These are phyloP conservation scores for Diplotaxis tenuifolia DNA, from an alignment of 345 rosid species.

Conservation along the genomic window DNA sequence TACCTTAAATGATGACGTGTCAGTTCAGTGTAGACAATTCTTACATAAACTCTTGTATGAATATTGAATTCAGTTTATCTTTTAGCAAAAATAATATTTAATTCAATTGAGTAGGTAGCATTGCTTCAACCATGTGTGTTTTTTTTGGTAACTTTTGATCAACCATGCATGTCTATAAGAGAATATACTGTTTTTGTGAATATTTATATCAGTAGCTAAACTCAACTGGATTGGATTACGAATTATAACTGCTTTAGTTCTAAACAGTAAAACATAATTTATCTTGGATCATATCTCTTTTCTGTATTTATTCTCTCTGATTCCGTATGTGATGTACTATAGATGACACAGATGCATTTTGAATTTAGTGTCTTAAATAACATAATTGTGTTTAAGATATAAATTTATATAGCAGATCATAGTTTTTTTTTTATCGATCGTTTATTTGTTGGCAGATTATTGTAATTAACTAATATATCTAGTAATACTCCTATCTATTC, in stretches of 20 bases:
- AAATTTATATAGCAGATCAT: not conserved
- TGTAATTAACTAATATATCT: not conserved
- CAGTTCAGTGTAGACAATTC: slow-evolving; percentile 18
- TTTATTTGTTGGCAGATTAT: not conserved
- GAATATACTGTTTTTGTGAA: not conserved
- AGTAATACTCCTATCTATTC: not conserved
- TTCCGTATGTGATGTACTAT: not conserved
- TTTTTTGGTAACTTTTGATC: too few species aligned
- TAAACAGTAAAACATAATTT: not conserved
- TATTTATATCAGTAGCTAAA: not conserved
- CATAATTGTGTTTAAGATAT: not conserved
- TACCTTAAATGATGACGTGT: slow-evolving; percentile 19
- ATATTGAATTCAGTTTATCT: not conserved
- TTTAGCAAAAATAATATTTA: not conserved
- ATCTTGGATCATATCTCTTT: not conserved
- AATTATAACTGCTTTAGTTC: not conserved
- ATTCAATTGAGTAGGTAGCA: slow-evolving; percentile 12
- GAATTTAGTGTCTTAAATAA: not conserved
- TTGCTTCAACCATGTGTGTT: not conserved
- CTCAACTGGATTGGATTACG: not conserved
- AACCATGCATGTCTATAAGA: not conserved
- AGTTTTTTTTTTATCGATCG: not conserved
- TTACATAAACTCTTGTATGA: not conserved
- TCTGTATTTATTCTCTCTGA: not conserved
- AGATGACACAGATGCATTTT: not conserved